Evolutionary conservation across 495 filamentous ascomycete genomes (phyloP).

Genomic region (Patellaria atrata): DNA sequence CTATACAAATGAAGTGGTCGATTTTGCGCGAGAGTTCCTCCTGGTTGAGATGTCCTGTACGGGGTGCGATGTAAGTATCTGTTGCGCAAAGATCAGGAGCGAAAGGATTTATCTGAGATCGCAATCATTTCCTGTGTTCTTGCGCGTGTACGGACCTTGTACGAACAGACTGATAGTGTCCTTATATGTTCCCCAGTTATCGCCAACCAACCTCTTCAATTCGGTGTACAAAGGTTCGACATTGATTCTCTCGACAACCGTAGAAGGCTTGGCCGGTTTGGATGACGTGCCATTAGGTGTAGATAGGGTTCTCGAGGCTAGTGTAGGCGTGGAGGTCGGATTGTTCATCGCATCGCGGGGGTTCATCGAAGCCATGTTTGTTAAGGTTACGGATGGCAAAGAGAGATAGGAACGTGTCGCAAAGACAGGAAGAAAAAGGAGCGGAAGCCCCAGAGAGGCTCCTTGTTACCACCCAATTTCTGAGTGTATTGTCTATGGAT

Average conservation of each 20-base stretch:
- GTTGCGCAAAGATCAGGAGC: constrained; percentile 13
- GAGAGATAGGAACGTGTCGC: neutral
- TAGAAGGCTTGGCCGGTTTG: constrained; percentile 13
- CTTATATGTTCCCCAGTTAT: constrained; percentile 83
- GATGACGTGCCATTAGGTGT: constrained; percentile 5
- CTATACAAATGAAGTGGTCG: constrained; percentile 47
- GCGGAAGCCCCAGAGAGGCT: no score
- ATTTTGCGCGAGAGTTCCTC: constrained; percentile 66
- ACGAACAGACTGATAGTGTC: constrained; percentile 66
- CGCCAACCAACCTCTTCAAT: constrained; percentile 65
- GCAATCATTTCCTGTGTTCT: constrained; percentile 8
- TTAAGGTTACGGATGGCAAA: neutral
- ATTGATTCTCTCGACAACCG: constrained; percentile 56
- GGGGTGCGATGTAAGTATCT: constrained; percentile 5
- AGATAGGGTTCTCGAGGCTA: constrained; percentile 19
- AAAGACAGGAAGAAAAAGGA: no score
- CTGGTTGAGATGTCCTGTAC: constrained; percentile 66
- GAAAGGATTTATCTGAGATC: neutral
- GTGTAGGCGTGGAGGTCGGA: constrained; percentile 10
- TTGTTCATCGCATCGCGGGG: constrained; percentile 12
- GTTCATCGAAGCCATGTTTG: constrained; percentile 16
- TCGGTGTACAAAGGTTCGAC: constrained; percentile 79
- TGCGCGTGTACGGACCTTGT: constrained; percentile 45
- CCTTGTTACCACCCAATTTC: no score
- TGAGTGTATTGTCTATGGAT: no score